Base-by-base conservation (phyloP, 805 yeast genomes). In the Yarrowia sp. region DNA sequence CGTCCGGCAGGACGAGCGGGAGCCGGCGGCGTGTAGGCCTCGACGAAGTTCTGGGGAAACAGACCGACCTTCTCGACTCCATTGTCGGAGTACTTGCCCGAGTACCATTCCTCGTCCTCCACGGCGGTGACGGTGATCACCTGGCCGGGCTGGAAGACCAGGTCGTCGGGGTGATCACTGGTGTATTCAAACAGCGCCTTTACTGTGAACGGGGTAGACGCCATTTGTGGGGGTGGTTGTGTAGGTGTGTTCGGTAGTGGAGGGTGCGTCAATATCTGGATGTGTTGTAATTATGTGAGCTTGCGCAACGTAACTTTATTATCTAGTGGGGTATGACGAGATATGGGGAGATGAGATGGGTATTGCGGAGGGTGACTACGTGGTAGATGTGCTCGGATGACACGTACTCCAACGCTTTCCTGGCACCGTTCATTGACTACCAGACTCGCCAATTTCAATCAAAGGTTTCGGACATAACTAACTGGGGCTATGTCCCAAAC, bases 91-190 rank as follows among this genome's bases (percentile, higher is more conserved):
- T 84, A 89, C 5, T 82, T 79, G 3, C 99, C 99, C 48, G 84
- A 81, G 75, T 86, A 89, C 98, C 98, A 95, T 71, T 93, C 97
- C 8, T 88, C 97, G 77, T 94, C 98, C 73, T 92, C 97, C 67
- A 91, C 82, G 46, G 85, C 86, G 5, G 88, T 86, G 36, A 94
- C 97, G 3, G 87, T 85, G 72, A 94, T 88, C 38, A 84, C 72
- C 76, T 90, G 92, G 22, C 90, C 93, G 5, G 81, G 85, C 0
- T 77, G 77, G 73, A 94, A 93, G 42, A 84, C 82, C 75, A 94
- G 83, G 77, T 94, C 99, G 76, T 95, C 98, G 38, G 87, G 91
- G 71, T 86, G 91, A 66, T 88, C 91, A 4, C 89, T 85, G 50
- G 78, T 75, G 79, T 90, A 91, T 63, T 88, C 89, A 74, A 82